Evolutionary conservation across 2,329 filamentous ascomycete species (phyloP).

Genomic region (Beauveria sp.): DNA sequence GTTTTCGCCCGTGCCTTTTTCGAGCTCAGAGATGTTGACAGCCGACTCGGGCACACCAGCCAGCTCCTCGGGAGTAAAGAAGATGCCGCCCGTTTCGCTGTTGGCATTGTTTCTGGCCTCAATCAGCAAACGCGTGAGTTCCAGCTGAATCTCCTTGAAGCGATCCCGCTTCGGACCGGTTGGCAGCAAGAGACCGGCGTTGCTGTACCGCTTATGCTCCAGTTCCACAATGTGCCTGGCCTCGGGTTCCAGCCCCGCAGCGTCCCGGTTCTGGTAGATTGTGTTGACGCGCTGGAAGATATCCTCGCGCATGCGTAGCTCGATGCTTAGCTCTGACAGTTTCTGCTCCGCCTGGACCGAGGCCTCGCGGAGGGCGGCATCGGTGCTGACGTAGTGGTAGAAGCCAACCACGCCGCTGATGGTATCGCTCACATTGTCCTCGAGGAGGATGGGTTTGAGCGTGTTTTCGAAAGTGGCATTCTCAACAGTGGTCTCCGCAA

Average conservation of each 20-base stretch:
- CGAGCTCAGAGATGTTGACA: slow-evolving; percentile 51
- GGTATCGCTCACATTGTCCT: slow-evolving; percentile 56
- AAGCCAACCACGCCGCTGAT: slow-evolving; percentile 63
- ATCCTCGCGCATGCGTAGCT: slow-evolving; percentile 75
- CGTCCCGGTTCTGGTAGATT: slow-evolving; percentile 44
- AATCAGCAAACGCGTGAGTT: slow-evolving; percentile 65
- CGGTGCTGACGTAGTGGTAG: slow-evolving; percentile 71
- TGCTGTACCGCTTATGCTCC: slow-evolving; percentile 68
- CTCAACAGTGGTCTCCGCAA: slow-evolving; percentile 46
- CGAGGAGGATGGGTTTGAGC: slow-evolving; percentile 55
- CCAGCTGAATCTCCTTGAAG: slow-evolving; percentile 82
- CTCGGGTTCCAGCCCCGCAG: slow-evolving; percentile 56
- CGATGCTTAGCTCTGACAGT: slow-evolving; percentile 69
- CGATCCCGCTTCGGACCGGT: slow-evolving; percentile 63
- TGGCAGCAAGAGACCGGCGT: slow-evolving; percentile 66
- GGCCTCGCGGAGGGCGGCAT: slow-evolving; percentile 62
- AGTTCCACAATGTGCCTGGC: slow-evolving; percentile 67
- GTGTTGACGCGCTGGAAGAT: slow-evolving; percentile 61
- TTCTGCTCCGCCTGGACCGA: slow-evolving; percentile 69
- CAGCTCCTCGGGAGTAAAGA: slow-evolving; percentile 67
- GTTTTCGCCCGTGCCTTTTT: slow-evolving; percentile 64
- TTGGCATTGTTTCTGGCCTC: slow-evolving; percentile 74
- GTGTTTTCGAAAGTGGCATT: slow-evolving; percentile 47
- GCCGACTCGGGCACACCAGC: slow-evolving; percentile 69
- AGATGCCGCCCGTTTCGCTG: slow-evolving; percentile 71